Conservation (phyloP, 257 asterid genomes). For the Nyctanthes arbortristis region DNA sequence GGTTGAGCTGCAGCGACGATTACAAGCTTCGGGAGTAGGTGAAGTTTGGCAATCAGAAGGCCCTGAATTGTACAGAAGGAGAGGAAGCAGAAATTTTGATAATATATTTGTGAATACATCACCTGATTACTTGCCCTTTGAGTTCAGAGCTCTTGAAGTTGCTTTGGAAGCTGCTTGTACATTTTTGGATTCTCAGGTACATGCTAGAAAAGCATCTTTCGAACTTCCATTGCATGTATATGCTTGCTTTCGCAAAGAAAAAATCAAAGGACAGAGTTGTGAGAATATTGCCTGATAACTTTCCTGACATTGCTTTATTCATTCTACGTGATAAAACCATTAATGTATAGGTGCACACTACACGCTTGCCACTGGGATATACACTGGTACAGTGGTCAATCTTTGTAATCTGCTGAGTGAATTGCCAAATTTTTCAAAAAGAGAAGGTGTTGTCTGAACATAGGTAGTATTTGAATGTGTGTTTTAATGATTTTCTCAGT, state of each 20-base stretch:
- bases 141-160: constrained; percentile 99
- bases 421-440: background rate
- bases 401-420: no score
- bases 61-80: constrained; percentile 57
- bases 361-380: no score
- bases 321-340: no score
- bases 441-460: background rate
- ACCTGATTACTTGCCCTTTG: constrained; percentile 98
- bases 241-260: constrained; percentile 1
- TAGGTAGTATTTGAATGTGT: background rate
- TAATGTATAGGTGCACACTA: no score
- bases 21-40: constrained; percentile 76
- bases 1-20: constrained; percentile 89
- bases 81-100: constrained; percentile 75
- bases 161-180: constrained; percentile 99
- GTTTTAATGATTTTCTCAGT: background rate
- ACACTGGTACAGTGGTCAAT: no score
- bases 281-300: constrained; percentile 5
- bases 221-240: constrained; percentile 3
- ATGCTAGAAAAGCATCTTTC: constrained; percentile 8
- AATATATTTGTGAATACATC: constrained; percentile 63
- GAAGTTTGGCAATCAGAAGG: constrained; percentile 92
- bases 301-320: background rate
- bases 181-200: constrained; percentile 92
- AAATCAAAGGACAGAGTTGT: background rate